Percentiles rank a stretch among this genome's conserved stretches.
phyloP scores from a whole-genome alignment of 1,139 yeast genomes.

The Suhomyces chickasaworum region DNA sequence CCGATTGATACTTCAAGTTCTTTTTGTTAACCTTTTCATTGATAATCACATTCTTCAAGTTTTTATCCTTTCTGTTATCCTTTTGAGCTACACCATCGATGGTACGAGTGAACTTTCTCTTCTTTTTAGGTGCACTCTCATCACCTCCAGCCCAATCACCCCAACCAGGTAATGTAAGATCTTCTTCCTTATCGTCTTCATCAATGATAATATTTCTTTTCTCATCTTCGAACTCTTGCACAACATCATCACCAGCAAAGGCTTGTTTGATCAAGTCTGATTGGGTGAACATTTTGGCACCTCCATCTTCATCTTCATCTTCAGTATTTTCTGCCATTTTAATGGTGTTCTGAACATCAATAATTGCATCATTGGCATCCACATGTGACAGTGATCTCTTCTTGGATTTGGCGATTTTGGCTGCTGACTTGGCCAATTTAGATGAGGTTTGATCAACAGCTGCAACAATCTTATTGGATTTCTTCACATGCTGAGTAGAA shows the following conservation, averaged over 20 bases:
- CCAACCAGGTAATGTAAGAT: slow-evolving; percentile 93
- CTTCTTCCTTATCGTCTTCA: slow-evolving; percentile 87
- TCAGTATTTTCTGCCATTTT: slow-evolving; percentile 39
- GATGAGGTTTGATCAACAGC: slow-evolving; percentile 68
- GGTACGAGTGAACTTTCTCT: slow-evolving; percentile 64
- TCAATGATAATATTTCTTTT: slow-evolving; percentile 67
- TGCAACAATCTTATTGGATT: slow-evolving; percentile 54
- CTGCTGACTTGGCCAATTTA: slow-evolving; percentile 53
- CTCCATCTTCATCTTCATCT: slow-evolving; percentile 34
- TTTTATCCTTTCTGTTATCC: slow-evolving; percentile 76
- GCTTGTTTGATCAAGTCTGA: slow-evolving; percentile 85
- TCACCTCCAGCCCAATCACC: slow-evolving; percentile 79
- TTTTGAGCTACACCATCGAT: slow-evolving; percentile 71
- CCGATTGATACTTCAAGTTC: slow-evolving; percentile 79
- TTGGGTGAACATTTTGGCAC: slow-evolving; percentile 61
- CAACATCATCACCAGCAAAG: slow-evolving; percentile 95
- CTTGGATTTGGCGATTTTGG: slow-evolving; percentile 52
- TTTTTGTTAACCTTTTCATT: slow-evolving; percentile 86
- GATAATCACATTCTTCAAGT: slow-evolving; percentile 77
- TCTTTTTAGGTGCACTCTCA: slow-evolving; percentile 35
- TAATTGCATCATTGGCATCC: slow-evolving; percentile 39
- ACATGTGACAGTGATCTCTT: slow-evolving; percentile 37
- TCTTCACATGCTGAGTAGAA: slow-evolving; percentile 37
- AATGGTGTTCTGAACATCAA: slow-evolving; percentile 52
- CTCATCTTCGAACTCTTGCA: slow-evolving; percentile 73